These are phyloP conservation scores for Sarocladium oryzae DNA, from an alignment of 2,329 filamentous ascomycete species.

Conservation along the genomic window DNA sequence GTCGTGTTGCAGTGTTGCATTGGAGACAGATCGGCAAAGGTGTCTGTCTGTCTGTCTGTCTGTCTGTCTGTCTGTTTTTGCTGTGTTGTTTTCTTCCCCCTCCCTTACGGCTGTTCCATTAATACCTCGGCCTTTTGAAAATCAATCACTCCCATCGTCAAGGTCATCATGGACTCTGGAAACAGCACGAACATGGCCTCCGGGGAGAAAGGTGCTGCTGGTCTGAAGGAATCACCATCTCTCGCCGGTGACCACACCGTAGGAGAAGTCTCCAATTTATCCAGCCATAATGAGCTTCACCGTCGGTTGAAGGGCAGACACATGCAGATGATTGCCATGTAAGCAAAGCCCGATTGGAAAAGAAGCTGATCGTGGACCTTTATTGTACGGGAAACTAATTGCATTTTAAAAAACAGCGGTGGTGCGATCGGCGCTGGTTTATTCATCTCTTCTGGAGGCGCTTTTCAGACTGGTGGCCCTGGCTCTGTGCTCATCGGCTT, in stretches of 20 bases:
- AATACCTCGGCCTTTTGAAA: neutral
- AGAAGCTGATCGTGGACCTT: no score
- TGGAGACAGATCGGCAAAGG: neutral
- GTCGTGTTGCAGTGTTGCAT: neutral
- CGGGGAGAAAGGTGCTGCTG: neutral
- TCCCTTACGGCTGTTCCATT: no score
- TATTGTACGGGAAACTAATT: neutral
- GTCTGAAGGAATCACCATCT: neutral
- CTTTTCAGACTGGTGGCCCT: slow-evolving; percentile 40
- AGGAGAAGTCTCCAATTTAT: neutral
- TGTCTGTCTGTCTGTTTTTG: neutral
- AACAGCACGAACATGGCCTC: neutral
- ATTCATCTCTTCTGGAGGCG: slow-evolving; percentile 1
- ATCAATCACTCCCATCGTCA: neutral
- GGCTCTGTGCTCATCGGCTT: slow-evolving; percentile 67
- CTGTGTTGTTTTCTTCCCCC: no score
- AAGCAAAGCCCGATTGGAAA: no score
- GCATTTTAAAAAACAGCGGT: neutral
- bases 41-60: neutral
- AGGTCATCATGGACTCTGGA: neutral
- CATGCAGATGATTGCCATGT: slow-evolving; percentile 5
- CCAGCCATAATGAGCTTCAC: neutral
- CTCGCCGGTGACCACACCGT: neutral
- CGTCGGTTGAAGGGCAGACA: slow-evolving; percentile 3
- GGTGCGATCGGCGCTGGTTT: slow-evolving; percentile 1